A percentile compares a stretch with the other conserved stretches of the same genome.
These are phyloP conservation scores for Mesembryanthemum crystallinum DNA, from an alignment of 148 eudicot genomes.

Conservation along the genomic window DNA sequence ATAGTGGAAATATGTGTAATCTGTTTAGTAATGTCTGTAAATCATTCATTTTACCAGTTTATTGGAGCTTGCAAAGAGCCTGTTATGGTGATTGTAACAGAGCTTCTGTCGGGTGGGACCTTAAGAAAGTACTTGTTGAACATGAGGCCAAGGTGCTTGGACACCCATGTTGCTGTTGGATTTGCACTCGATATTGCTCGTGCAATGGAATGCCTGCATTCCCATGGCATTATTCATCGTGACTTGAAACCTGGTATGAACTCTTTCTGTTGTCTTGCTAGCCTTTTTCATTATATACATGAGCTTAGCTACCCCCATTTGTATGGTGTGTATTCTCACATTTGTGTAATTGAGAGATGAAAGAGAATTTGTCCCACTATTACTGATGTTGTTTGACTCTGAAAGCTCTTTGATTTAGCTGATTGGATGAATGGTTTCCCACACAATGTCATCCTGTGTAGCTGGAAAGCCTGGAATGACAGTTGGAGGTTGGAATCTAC, in stretches of 20 bases:
- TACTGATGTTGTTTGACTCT: too few relatives aligned
- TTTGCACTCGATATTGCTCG: constrained; percentile 79
- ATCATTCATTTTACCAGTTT: constrained; percentile 33
- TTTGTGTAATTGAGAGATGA: too few relatives aligned
- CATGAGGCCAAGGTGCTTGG: constrained; percentile 55
- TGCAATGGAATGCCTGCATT: constrained; percentile 71
- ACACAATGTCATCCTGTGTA: too few relatives aligned
- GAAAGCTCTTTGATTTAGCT: too few relatives aligned
- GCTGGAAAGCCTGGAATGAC: too few relatives aligned
- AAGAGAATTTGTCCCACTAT: too few relatives aligned
- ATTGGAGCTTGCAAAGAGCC: constrained; percentile 71
- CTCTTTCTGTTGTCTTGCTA: not conserved
- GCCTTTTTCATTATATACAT: too few relatives aligned
- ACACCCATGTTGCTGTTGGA: constrained; percentile 44
- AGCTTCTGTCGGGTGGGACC: constrained; percentile 63
- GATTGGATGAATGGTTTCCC: too few relatives aligned
- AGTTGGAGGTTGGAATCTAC: too few relatives aligned
- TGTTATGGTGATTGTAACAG: constrained; percentile 64
- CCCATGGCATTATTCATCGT: constrained; percentile 76
- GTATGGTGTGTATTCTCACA: too few relatives aligned
- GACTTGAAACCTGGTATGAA: constrained; percentile 64
- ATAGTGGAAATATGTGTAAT: not conserved
- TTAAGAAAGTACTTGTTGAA: constrained; percentile 52
- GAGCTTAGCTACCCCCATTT: too few relatives aligned
- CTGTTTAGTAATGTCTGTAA: not conserved